Percentiles rank a stretch among this genome's conserved stretches.
Evolutionary conservation across 2,329 filamentous ascomycete genomes (phyloP).

Genomic region (Metarhizium anisopliae): DNA sequence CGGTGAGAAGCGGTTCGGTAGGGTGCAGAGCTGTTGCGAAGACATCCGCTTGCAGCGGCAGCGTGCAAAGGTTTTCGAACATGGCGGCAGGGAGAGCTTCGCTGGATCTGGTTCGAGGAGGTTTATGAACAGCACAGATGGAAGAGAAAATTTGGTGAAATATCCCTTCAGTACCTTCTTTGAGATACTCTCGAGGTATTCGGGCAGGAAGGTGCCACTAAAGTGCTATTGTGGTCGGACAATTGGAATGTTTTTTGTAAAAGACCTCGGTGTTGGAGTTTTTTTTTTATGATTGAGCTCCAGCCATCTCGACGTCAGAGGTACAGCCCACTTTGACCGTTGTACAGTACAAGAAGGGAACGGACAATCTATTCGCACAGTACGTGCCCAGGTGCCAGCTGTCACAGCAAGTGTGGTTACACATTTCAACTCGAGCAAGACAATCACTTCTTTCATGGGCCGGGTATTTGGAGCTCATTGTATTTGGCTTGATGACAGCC

Average conservation of each 20-base stretch:
- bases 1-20: constrained; percentile 70
- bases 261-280: too few species aligned
- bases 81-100: constrained; percentile 33
- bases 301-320: too few species aligned
- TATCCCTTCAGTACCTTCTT: background rate
- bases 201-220: background rate
- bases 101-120: background rate
- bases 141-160: background rate
- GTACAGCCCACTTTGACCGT: too few species aligned
- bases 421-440: background rate
- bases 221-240: too few species aligned
- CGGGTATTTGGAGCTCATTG: background rate
- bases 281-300: too few species aligned
- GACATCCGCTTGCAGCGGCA: constrained; percentile 77
- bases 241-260: too few species aligned
- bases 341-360: too few species aligned
- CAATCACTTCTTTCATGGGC: background rate
- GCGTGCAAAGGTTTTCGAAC: constrained; percentile 87
- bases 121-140: background rate
- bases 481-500: background rate
- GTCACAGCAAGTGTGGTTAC: background rate
- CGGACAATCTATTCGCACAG: too few species aligned
- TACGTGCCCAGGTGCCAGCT: too few species aligned
- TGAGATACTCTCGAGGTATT: background rate
- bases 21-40: constrained; percentile 87